Evolutionary conservation across 768 basidiomycete genomes (phyloP), one percentile per base, ranked within the genome.

Genomic region (Termitomyces sp.): DNA sequence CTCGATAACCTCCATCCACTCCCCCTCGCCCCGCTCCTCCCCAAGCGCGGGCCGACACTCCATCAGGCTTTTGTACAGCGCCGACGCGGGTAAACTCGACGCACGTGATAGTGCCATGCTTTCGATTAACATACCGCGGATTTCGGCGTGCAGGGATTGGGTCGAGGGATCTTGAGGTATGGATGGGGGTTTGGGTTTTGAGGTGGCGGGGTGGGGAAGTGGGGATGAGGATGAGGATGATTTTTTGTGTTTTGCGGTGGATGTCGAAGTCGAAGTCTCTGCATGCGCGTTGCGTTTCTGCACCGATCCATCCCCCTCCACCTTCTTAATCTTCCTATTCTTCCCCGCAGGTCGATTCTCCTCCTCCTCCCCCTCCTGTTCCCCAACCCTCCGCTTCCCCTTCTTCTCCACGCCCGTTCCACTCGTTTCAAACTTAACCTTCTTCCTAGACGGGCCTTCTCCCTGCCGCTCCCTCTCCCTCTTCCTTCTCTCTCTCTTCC

Each of bases 41-140:
- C 70, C 74, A 46, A 88, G 70, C 32, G 76, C 68, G 11, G 87
- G 85, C 42, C 82, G 83, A 9, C 71, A 70, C 58, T 76, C 74
- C 66, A 80, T 76, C 23, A 87, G 71, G 43, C 74, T 69, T 55
- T 73, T 76, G 62, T 78, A 81, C 18, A 90, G 70, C 23, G 76
- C 68, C 2, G 80, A 76, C 2, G 78, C 73, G 18, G 86, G 75
- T 58, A 88, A 70, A 18, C 83, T 83, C 0, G 86, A 86, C 18
- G 87, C 86, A 20, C 88, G 82, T 3, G 87, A 85, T n/a, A 80
- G 78, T 12, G 86, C 88, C 67, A 90, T 76, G 35, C 78, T 77
- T 71, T 89, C 86, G 58, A 89, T 80, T 1, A 89, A 69, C 79
- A 89, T 78, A 3, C 88, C 88, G 47, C 76, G 77, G 22, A 87